Evolutionary conservation across 352 stramenopile species (phyloP).

Genomic region (Globisporangium radiosum): DNA sequence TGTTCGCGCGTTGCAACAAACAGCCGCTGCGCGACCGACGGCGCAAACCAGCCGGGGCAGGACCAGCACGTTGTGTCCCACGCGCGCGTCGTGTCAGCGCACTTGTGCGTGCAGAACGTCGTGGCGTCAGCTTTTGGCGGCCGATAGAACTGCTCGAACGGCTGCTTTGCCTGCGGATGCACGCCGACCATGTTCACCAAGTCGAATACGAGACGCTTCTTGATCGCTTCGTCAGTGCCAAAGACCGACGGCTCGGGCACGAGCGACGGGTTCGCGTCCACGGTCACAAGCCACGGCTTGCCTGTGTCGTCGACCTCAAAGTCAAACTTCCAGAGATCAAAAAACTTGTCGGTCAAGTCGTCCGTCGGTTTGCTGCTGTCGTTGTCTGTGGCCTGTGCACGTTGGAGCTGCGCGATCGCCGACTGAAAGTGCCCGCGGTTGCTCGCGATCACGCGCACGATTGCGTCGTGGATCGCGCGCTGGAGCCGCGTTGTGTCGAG

Average conservation of each 20-base stretch:
- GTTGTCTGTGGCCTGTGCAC: slow-evolving; percentile 6
- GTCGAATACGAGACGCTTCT: slow-evolving; percentile 57
- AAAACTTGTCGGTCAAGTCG: slow-evolving; percentile 65
- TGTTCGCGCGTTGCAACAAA: slow-evolving; percentile 59
- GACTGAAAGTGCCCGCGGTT: slow-evolving; percentile 46
- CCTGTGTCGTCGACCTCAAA: slow-evolving; percentile 92
- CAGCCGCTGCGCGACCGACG: slow-evolving; percentile 43
- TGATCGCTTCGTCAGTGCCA: slow-evolving; percentile 63
- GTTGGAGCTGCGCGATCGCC: slow-evolving; percentile 40
- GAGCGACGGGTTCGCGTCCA: slow-evolving; percentile 62
- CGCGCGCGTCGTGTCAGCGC: slow-evolving; percentile 40
- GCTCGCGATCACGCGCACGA: slow-evolving; percentile 55
- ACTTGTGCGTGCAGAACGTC: slow-evolving; percentile 57
- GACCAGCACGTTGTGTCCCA: slow-evolving; percentile 75
- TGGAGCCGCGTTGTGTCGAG: slow-evolving; percentile 61
- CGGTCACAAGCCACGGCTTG: slow-evolving; percentile 94
- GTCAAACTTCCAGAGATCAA: slow-evolving; percentile 95
- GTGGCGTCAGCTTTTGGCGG: slow-evolving; percentile 15
- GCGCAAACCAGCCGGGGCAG: slow-evolving; percentile 67
- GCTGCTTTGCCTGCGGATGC: slow-evolving; percentile 44
- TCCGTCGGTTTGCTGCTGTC: slow-evolving; percentile 22
- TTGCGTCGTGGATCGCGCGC: slow-evolving; percentile 56
- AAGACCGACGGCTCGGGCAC: slow-evolving; percentile 37
- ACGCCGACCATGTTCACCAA: slow-evolving; percentile 64
- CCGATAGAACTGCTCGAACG: slow-evolving; percentile 60